Evolutionary conservation across 164 flowering plant species (phyloP).

Genomic region (Tinospora cordifolia): DNA sequence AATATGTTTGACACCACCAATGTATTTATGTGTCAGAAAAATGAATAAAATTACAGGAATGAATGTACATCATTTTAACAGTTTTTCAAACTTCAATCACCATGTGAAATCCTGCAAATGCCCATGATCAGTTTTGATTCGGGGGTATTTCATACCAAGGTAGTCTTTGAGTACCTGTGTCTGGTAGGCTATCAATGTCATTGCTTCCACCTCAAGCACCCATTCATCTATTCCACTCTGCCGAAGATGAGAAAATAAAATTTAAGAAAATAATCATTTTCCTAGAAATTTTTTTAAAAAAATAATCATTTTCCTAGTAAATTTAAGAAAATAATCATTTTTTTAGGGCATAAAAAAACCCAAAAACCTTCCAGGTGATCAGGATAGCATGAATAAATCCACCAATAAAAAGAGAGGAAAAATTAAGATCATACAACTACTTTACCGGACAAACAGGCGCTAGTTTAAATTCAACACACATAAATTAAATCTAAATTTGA

Average conservation of each 20-base stretch:
- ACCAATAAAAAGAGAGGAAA: no score
- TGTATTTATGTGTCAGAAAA: background rate
- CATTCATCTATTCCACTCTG: slow-evolving; percentile 28
- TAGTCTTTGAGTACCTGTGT: slow-evolving; percentile 28
- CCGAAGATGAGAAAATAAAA: slow-evolving; percentile 11
- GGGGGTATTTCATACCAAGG: background rate
- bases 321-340: no score
- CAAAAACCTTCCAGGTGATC: no score
- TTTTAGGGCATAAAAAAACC: no score
- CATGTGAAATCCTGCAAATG: background rate
- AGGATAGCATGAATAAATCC: background rate
- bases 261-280: background rate
- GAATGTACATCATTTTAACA: background rate
- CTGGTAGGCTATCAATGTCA: slow-evolving; percentile 48
- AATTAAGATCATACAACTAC: no score
- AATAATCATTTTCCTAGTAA: background rate
- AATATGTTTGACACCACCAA: background rate
- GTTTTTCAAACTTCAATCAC: background rate
- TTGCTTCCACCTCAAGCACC: slow-evolving; percentile 25
- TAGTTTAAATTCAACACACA: background rate
- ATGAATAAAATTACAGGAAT: background rate
- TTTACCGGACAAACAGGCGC: background rate
- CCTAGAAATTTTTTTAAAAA: background rate
- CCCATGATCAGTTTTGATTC: background rate
- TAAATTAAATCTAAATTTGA: no score